Evolutionary conservation across 306 rosid species (phyloP).

Genomic region (Luffa acutangula): DNA sequence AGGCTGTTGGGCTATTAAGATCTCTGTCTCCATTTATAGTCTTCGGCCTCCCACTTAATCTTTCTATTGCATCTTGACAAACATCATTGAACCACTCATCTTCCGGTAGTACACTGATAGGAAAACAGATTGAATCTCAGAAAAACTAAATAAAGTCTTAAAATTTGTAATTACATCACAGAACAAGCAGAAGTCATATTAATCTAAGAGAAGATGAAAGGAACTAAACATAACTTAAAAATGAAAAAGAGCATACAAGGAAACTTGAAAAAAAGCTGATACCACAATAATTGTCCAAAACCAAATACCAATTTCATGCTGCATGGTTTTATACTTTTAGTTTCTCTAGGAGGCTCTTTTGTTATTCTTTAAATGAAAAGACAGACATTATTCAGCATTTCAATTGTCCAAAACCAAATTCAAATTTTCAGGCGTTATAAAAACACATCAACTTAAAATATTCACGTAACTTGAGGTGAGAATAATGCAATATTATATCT

Average conservation of each 20-base stretch:
- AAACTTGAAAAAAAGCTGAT: not conserved
- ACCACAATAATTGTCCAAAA: not conserved
- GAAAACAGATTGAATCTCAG: not conserved
- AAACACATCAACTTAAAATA: not conserved
- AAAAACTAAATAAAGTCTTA: not conserved
- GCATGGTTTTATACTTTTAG: not conserved
- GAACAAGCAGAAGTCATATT: not conserved
- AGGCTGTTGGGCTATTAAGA: constrained; percentile 87
- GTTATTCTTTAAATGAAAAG: not conserved
- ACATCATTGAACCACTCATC: constrained; percentile 90
- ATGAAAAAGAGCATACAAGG: too few relatives aligned
- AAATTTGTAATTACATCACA: not conserved
- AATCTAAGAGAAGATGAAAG: not conserved
- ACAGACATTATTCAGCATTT: not conserved
- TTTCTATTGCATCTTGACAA: constrained; percentile 78
- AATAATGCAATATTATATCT: not conserved
- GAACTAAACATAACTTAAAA: too few relatives aligned
- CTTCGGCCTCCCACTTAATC: constrained; percentile 84
- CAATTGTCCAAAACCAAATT: not conserved
- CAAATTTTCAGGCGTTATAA: not conserved
- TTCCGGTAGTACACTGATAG: constrained; percentile 65
- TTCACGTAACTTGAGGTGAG: not conserved
- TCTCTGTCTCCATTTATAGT: constrained; percentile 76
- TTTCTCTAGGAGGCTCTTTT: not conserved
- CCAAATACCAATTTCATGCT: not conserved